Conservation (phyloP, 2,329 filamentous ascomycete species). For the Sporothrix protearum region DNA sequence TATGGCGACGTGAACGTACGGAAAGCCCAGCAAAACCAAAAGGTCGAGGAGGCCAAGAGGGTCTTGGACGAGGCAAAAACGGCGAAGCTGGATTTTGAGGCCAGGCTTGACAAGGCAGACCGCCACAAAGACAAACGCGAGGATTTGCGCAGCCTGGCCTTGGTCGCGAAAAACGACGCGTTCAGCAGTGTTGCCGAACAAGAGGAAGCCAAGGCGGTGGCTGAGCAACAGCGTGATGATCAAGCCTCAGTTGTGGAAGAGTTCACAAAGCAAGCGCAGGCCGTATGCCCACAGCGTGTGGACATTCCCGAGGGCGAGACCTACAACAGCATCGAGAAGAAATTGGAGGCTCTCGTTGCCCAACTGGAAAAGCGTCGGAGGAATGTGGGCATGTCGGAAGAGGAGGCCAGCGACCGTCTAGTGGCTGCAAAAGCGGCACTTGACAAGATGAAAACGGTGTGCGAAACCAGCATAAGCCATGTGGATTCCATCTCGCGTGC, state of each 20-base stretch:
- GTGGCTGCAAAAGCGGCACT: constrained; percentile 39
- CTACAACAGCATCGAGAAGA: constrained; percentile 50
- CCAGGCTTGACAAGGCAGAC: constrained; percentile 53
- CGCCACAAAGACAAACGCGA: constrained; percentile 49
- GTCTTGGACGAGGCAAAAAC: constrained; percentile 35
- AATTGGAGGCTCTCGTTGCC: constrained; percentile 52
- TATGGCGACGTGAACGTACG: constrained; percentile 51
- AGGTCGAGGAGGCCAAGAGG: constrained; percentile 41
- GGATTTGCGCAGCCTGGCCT: constrained; percentile 49
- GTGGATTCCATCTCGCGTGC: constrained; percentile 52
- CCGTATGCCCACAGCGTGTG: constrained; percentile 54
- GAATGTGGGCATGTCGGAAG: constrained; percentile 59
- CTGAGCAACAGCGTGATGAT: constrained; percentile 47
- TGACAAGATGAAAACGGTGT: constrained; percentile 43
- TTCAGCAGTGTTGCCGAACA: constrained; percentile 50
- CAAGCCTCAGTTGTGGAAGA: constrained; percentile 49
- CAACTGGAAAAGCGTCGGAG: constrained; percentile 58
- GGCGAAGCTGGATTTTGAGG: constrained; percentile 40
- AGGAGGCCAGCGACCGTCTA: constrained; percentile 57
- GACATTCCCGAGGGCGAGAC: constrained; percentile 64
- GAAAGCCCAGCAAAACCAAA: constrained; percentile 48
- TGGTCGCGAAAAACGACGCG: constrained; percentile 61
- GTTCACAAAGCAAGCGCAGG: constrained; percentile 53
- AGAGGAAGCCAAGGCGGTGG: constrained; percentile 43
- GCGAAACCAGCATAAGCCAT: constrained; percentile 44